Conservation (phyloP, 2,329 filamentous ascomycete genomes). For the Botrytis tulipae region DNA sequence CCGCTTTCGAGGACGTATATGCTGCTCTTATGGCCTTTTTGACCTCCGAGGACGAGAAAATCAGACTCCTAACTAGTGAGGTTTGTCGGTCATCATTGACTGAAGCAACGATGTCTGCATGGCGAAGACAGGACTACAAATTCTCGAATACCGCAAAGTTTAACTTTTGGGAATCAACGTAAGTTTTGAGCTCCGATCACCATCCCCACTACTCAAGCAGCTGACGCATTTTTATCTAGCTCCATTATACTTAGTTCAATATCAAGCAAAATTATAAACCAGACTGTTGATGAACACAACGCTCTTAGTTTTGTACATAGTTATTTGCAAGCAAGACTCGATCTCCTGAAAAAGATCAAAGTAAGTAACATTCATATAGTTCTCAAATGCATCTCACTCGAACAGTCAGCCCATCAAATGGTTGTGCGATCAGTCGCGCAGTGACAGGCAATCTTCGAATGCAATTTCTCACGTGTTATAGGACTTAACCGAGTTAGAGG, state of each 20-base stretch:
- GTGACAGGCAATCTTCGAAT: not conserved
- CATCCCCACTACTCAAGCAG: not conserved
- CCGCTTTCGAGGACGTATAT: constrained; percentile 38
- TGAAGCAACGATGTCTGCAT: constrained; percentile 30
- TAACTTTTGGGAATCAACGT: constrained; percentile 41
- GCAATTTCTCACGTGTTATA: constrained; percentile 35
- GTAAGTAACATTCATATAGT: constrained; percentile 27
- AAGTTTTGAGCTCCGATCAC: constrained; percentile 24
- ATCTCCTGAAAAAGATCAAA: constrained; percentile 46
- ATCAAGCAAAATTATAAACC: constrained; percentile 33
- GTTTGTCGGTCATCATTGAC: constrained; percentile 36
- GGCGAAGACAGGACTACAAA: constrained; percentile 28
- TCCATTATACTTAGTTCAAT: constrained; percentile 36
- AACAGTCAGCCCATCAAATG: not conserved
- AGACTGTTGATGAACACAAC: constrained; percentile 31
- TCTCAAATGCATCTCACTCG: not conserved
- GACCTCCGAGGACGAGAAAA: constrained; percentile 37
- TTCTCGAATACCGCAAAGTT: constrained; percentile 30
- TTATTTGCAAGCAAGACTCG: constrained; percentile 55
- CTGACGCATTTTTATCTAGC: constrained; percentile 24
- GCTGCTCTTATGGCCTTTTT: constrained; percentile 36
- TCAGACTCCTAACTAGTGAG: constrained; percentile 34
- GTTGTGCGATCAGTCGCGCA: not conserved
- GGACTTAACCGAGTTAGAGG: constrained; percentile 54
- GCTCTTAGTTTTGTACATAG: constrained; percentile 46